phyloP scores from a whole-genome alignment of 257 asterid genomes.

The Apocynum venetum region DNA sequence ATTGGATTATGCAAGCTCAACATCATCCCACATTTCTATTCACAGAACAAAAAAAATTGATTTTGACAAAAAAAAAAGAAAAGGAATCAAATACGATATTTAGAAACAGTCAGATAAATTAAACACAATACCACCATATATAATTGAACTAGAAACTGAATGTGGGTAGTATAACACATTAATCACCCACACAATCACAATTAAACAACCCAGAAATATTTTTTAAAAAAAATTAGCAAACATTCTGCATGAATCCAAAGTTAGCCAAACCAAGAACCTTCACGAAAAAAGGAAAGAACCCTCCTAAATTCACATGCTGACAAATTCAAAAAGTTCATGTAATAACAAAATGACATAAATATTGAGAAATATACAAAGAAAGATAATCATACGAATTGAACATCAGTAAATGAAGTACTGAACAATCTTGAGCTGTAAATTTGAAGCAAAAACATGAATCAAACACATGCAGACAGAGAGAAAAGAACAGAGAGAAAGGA shows the following conservation, averaged over 20 bases:
- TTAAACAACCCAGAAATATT: background rate
- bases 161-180: background rate
- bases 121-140: background rate
- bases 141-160: background rate
- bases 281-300: background rate
- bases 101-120: background rate
- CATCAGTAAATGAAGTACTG: background rate
- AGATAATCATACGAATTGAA: background rate
- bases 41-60: background rate
- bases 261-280: background rate
- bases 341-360: background rate
- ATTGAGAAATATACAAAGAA: background rate
- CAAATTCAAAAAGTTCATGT: background rate
- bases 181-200: background rate
- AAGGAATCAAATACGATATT: background rate
- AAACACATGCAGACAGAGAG: background rate
- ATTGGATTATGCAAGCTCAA: background rate
- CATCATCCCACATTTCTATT: background rate
- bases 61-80: background rate
- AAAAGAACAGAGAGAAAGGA: background rate
- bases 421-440: background rate
- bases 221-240: background rate
- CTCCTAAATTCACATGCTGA: background rate
- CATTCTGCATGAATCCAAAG: background rate
- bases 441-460: constrained; percentile 3